Evolutionary conservation across 2,329 filamentous ascomycete species (phyloP).

Genomic region (Venturia carpophila): DNA sequence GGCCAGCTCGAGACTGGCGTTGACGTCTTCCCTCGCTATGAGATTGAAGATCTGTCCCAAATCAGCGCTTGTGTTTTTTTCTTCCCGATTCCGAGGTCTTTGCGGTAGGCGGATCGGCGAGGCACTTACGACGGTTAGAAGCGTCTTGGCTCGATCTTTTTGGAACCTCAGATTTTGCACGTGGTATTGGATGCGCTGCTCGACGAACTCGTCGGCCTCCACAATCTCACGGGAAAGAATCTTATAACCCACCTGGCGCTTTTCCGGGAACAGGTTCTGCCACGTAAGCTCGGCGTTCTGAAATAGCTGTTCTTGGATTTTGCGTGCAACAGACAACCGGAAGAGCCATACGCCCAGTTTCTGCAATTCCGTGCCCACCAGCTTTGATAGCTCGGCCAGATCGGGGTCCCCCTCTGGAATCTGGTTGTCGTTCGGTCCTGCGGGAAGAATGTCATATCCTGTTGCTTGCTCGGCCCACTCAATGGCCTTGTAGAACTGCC

Average conservation of each 20-base stretch:
- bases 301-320: neutral
- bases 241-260: neutral
- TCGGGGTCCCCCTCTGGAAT: neutral
- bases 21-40: neutral
- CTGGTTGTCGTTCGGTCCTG: too few species aligned
- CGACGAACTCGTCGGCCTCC: neutral
- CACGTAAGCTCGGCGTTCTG: neutral
- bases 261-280: neutral
- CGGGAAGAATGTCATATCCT: too few species aligned
- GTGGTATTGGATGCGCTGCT: neutral
- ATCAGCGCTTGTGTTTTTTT: neutral
- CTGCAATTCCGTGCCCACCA: neutral
- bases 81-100: too few species aligned
- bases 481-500: too few species aligned
- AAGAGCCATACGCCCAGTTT: neutral
- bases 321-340: neutral
- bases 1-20: constrained; percentile 5
- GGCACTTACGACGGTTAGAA: neutral
- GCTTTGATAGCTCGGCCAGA: neutral
- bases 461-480: too few species aligned
- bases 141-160: neutral
- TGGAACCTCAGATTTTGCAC: neutral
- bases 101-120: too few species aligned
- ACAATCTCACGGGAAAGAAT: too few species aligned
- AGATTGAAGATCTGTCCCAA: constrained; percentile 8